Evolutionary conservation across 441 rosid species (phyloP).

Genomic region (Corymbia calophylla): DNA sequence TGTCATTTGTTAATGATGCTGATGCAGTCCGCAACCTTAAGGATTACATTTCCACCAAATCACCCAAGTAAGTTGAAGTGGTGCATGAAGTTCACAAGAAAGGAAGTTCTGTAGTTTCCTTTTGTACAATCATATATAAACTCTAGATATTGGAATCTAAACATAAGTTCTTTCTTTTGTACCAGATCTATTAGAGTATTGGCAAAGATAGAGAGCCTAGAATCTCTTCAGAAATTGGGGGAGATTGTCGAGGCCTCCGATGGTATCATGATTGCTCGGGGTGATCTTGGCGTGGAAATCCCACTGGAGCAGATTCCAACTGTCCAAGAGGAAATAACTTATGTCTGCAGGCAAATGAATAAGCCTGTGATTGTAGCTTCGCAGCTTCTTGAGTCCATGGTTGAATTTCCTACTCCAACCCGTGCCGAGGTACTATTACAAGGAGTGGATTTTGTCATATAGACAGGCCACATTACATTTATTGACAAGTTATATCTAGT

Average conservation of each 20-base stretch:
- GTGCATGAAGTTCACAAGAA: not conserved
- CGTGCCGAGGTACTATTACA: conserved; percentile 51
- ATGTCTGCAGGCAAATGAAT: conserved; percentile 49
- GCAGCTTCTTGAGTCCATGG: conserved; percentile 74
- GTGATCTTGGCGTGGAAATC: conserved; percentile 72
- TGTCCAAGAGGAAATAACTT: conserved; percentile 49
- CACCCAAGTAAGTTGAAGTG: conserved; percentile 31
- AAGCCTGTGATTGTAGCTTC: conserved; percentile 78
- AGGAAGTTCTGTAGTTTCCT: not conserved
- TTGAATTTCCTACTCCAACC: conserved; percentile 75
- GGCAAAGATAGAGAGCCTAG: conserved; percentile 72
- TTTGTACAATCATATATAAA: not conserved
- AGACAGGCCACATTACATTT: not conserved
- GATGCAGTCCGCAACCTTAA: conserved; percentile 44
- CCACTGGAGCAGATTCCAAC: conserved; percentile 73
- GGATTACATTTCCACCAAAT: conserved; percentile 40
- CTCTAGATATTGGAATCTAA: not conserved
- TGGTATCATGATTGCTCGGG: conserved; percentile 77
- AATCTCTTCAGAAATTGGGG: conserved; percentile 52
- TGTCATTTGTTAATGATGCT: conserved; percentile 60
- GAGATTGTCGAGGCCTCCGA: conserved; percentile 64
- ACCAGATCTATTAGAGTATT: conserved; percentile 47
- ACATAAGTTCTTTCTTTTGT: not conserved
- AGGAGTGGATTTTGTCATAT: not conserved
- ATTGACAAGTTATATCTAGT: not conserved